Percentiles rank a stretch among this genome's conserved stretches.
These are phyloP conservation scores for Trichophyton schoenleinii DNA, from an alignment of 2,329 filamentous ascomycete species.

Conservation along the genomic window DNA sequence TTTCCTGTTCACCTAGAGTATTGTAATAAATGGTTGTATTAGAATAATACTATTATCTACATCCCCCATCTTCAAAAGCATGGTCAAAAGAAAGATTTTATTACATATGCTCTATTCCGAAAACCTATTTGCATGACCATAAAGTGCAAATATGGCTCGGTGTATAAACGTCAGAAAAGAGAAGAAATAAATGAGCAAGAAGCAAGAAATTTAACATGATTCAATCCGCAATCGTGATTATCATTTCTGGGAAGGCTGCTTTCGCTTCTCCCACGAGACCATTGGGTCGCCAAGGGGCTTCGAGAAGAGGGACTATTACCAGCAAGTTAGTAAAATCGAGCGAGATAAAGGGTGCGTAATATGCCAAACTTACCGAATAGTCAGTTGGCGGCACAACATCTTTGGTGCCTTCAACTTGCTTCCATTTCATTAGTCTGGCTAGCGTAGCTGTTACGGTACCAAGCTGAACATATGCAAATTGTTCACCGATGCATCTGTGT, in stretches of 20 bases:
- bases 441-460: conserved; percentile 69
- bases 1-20: neutral
- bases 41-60: neutral
- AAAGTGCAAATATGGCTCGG: neutral
- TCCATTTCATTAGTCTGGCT: conserved; percentile 68
- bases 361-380: conserved; percentile 36
- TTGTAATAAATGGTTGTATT: neutral
- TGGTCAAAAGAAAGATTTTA: neutral
- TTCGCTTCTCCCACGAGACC: conserved; percentile 31
- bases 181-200: conserved; percentile 14
- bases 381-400: conserved; percentile 38
- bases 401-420: conserved; percentile 50
- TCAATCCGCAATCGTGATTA: conserved; percentile 5
- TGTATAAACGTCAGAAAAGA: conserved; percentile 1
- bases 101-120: conserved; percentile 4
- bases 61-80: neutral
- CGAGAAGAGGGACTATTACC: conserved; percentile 50
- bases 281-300: conserved; percentile 58
- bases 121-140: neutral
- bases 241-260: conserved; percentile 8
- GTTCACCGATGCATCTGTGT: conserved; percentile 91
- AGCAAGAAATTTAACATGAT: conserved; percentile 13
- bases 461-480: conserved; percentile 88
- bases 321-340: conserved; percentile 8
- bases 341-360: neutral